Evolutionary conservation across 208 protist species (phyloP).

Genomic region (Trypanosoma boissoni): DNA sequence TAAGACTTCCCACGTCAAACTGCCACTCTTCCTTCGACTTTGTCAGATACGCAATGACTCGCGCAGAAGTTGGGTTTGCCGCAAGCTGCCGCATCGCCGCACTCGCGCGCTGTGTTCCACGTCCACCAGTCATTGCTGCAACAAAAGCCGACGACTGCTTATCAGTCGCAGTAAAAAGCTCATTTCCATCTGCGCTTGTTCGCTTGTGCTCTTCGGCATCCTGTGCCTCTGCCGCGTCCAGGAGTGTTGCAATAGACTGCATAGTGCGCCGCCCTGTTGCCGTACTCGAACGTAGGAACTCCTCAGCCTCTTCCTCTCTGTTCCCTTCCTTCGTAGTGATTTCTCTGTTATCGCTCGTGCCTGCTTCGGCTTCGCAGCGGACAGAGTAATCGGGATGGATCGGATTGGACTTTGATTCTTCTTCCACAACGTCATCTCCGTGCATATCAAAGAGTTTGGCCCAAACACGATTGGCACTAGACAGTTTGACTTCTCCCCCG

Average conservation of each 20-base stretch:
- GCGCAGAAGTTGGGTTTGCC: slow-evolving; percentile 46
- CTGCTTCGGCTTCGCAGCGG: too few species aligned
- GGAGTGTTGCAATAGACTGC: slow-evolving; percentile 17
- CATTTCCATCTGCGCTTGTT: not conserved
- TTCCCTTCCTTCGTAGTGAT: too few species aligned
- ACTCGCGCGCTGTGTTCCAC: not conserved
- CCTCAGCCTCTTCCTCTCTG: too few species aligned
- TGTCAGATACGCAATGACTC: slow-evolving; percentile 48
- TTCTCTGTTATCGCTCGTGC: too few species aligned
- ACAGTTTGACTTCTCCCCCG: not conserved
- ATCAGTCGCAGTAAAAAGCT: too few species aligned
- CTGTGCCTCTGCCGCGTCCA: slow-evolving; percentile 5
- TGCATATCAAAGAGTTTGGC: too few species aligned
- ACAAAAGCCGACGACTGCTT: not conserved
- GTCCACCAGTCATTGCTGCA: not conserved
- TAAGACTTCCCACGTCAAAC: slow-evolving; percentile 7
- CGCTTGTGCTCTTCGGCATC: not conserved
- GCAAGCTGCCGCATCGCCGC: slow-evolving; percentile 27
- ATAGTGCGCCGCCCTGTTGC: too few species aligned
- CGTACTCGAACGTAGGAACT: too few species aligned
- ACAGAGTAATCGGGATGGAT: too few species aligned
- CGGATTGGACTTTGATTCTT: too few species aligned
- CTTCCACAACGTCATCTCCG: too few species aligned
- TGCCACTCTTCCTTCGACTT: slow-evolving; percentile 37
- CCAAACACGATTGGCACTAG: too few species aligned